phyloP scores from a whole-genome alignment of 129 eudicot genomes.

The Chrysanthemum lavandulifolium region DNA sequence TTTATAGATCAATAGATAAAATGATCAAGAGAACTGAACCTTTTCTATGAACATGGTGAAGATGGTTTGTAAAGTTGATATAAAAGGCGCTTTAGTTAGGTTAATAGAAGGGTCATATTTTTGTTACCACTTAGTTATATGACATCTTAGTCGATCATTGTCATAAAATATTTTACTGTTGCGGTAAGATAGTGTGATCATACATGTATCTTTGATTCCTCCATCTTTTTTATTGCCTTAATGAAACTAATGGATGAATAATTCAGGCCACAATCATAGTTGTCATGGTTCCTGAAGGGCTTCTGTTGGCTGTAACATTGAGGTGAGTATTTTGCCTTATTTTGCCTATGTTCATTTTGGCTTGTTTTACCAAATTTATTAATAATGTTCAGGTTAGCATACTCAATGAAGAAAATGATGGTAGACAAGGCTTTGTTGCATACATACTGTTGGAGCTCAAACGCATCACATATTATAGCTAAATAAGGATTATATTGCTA shows the following conservation, averaged over 20 bases:
- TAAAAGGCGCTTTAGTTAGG: neutral
- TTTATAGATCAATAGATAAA: too few species aligned
- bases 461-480: neutral
- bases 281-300: constrained; percentile 98
- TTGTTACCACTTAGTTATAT: too few species aligned
- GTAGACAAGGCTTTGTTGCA: constrained; percentile 88
- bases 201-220: neutral
- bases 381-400: constrained; percentile 61
- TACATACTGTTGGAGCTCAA: constrained; percentile 18
- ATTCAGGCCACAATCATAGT: constrained; percentile 91
- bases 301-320: constrained; percentile 93
- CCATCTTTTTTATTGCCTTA: constrained; percentile 12
- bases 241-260: constrained; percentile 5
- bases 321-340: constrained; percentile 49
- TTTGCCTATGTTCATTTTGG: neutral
- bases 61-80: neutral
- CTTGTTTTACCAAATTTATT: neutral
- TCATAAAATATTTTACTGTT: constrained; percentile 60
- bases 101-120: neutral
- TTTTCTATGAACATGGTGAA: neutral
- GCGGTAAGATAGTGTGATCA: constrained; percentile 54
- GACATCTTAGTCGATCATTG: neutral
- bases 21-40: too few species aligned
- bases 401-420: constrained; percentile 99
- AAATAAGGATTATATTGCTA: neutral